A percentile compares a stretch with the other conserved stretches of the same genome.
Evolutionary conservation across 345 rosid species (phyloP).

Genomic region (Lepidium sativum): DNA sequence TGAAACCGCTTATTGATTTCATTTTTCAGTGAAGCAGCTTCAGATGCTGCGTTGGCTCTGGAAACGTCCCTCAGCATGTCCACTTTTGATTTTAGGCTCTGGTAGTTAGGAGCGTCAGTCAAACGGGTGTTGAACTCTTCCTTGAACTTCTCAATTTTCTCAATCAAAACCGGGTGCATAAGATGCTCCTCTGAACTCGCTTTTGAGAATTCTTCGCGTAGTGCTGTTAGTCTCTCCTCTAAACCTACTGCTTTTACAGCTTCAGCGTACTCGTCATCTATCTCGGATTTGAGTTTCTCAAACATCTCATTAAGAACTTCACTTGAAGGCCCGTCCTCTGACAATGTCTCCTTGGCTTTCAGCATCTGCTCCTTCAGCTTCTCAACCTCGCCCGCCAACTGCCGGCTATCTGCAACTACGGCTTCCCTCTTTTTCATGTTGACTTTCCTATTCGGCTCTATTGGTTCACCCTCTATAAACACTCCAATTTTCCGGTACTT

Average conservation of each 20-base stretch:
- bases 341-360: constrained; percentile 58
- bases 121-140: constrained; percentile 49
- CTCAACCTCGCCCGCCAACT: constrained; percentile 61
- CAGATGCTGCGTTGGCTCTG: constrained; percentile 41
- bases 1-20: constrained; percentile 53
- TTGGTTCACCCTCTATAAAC: constrained; percentile 51
- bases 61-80: constrained; percentile 64
- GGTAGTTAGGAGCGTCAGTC: constrained; percentile 51
- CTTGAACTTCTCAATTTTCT: constrained; percentile 58
- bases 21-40: constrained; percentile 29
- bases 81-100: constrained; percentile 54
- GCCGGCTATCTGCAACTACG: constrained; percentile 33
- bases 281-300: constrained; percentile 55
- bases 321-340: constrained; percentile 34
- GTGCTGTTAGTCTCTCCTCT: constrained; percentile 36
- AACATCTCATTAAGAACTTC: constrained; percentile 52
- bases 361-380: constrained; percentile 56
- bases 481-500: constrained; percentile 86
- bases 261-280: constrained; percentile 62
- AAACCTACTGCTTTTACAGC: constrained; percentile 57
- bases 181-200: constrained; percentile 46
- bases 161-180: constrained; percentile 45
- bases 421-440: constrained; percentile 70
- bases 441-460: constrained; percentile 53
- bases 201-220: constrained; percentile 47